Evolutionary conservation across 2,329 filamentous ascomycete species (phyloP).

Genomic region (Pseudocercospora ulei): DNA sequence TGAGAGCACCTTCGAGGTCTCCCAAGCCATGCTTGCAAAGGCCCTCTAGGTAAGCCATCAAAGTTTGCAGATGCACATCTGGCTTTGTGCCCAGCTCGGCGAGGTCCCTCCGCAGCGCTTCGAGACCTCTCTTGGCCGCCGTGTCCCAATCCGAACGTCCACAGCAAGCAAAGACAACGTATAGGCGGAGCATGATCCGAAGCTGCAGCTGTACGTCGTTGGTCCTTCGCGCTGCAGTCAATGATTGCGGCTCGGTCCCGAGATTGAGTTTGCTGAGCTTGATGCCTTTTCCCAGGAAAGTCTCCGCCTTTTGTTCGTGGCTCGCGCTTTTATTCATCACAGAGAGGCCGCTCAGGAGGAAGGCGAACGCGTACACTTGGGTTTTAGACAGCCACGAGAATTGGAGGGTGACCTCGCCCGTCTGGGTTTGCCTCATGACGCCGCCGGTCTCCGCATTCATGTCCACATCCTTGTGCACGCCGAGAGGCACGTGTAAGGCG

Average conservation of each 20-base stretch:
- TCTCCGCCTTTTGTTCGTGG: conserved; percentile 47
- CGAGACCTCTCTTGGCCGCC: conserved; percentile 49
- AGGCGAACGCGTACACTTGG: conserved; percentile 52
- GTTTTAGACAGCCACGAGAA: conserved; percentile 53
- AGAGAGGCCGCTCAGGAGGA: conserved; percentile 50
- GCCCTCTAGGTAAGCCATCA: conserved; percentile 57
- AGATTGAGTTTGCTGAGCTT: conserved; percentile 33
- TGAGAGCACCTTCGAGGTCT: conserved; percentile 57
- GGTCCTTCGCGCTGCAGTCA: conserved; percentile 35
- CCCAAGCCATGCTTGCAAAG: conserved; percentile 69
- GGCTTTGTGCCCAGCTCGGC: conserved; percentile 11
- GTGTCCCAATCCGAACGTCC: conserved; percentile 60
- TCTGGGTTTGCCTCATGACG: conserved; percentile 35
- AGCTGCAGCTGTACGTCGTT: conserved; percentile 57
- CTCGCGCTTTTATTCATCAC: conserved; percentile 47
- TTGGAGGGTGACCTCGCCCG: conserved; percentile 40
- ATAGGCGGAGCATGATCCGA: conserved; percentile 58
- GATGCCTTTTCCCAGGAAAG: conserved; percentile 50
- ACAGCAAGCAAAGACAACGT: conserved; percentile 60
- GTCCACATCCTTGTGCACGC: conserved; percentile 30
- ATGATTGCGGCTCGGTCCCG: conserved; percentile 19
- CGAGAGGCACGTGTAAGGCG: conserved; percentile 37
- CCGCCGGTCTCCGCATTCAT: conserved; percentile 39
- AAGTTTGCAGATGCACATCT: conserved; percentile 35
- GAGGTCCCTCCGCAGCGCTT: conserved; percentile 42